Evolutionary conservation across 208 protist species (phyloP).

Genomic region (Porcisia hertigi): DNA sequence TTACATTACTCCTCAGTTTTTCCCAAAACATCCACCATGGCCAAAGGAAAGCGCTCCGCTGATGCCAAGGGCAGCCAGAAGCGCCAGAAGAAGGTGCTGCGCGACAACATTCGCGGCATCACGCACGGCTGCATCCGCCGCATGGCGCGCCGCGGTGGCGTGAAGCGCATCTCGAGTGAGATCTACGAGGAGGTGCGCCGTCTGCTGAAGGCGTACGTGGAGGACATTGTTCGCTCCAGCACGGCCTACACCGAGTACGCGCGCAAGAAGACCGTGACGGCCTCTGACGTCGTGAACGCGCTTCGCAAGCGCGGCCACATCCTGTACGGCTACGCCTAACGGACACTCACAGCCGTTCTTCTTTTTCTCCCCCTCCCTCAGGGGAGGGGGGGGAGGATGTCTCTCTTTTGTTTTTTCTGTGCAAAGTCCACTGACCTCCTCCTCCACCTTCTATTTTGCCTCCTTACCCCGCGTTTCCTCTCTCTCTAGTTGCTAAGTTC

Average conservation of each 20-base stretch:
- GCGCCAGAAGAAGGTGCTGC: slow-evolving; percentile 85
- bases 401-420: not conserved
- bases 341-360: not conserved
- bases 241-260: slow-evolving; percentile 88
- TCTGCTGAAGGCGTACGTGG: slow-evolving; percentile 85
- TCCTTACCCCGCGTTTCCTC: not conserved
- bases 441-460: not conserved
- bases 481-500: not conserved
- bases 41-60: slow-evolving; percentile 78
- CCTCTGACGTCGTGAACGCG: slow-evolving; percentile 86
- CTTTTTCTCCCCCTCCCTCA: not conserved
- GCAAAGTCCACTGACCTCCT: not conserved
- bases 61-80: slow-evolving; percentile 77
- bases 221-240: slow-evolving; percentile 80
- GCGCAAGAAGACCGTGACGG: slow-evolving; percentile 83
- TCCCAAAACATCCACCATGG: slow-evolving; percentile 36
- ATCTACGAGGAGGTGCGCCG: slow-evolving; percentile 73
- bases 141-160: slow-evolving; percentile 91
- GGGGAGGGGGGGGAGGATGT: not conserved
- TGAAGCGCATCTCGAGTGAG: slow-evolving; percentile 87
- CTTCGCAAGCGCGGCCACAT: slow-evolving; percentile 89
- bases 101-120: slow-evolving; percentile 88
- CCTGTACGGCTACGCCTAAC: slow-evolving; percentile 87
- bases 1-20: slow-evolving; percentile 2
- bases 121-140: slow-evolving; percentile 87